These are phyloP conservation scores for Petrea volubilis DNA, from an alignment of 257 asterid genomes.

Conservation along the genomic window DNA sequence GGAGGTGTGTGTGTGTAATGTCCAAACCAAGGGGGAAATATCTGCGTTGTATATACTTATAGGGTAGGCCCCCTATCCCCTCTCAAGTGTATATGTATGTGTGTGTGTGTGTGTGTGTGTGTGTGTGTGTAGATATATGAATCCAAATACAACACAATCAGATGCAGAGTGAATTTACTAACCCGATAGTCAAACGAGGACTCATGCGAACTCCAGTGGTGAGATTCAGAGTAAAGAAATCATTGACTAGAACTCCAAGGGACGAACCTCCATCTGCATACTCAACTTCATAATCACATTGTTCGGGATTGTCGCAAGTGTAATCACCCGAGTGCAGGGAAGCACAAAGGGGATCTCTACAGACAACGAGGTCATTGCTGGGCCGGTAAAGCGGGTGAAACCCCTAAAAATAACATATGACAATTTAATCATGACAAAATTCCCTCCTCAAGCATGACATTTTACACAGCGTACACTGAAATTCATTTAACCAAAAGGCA, in stretches of 20 bases:
- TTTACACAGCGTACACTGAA: too few species aligned
- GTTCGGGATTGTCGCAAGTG: conserved; percentile 72
- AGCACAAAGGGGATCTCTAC: conserved; percentile 89
- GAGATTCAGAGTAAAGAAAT: conserved; percentile 58
- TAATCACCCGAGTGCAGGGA: conserved; percentile 80
- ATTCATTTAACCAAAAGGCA: too few species aligned
- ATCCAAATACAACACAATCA: too few species aligned
- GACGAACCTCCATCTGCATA: conserved; percentile 99
- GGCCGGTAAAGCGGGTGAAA: conserved; percentile 94
- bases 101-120: too few species aligned
- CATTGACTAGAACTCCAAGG: conserved; percentile 89
- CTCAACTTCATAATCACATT: conserved; percentile 96
- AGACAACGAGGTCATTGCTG: conserved; percentile 79
- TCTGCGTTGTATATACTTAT: too few species aligned
- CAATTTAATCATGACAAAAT: not conserved
- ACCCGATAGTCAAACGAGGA: conserved; percentile 90
- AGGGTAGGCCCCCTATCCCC: too few species aligned
- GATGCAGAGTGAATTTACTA: conserved; percentile 16
- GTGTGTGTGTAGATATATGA: too few species aligned
- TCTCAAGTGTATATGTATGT: too few species aligned
- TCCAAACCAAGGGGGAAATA: too few species aligned
- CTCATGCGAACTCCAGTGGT: conserved; percentile 60
- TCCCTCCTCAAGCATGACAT: not conserved
- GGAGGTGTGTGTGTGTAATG: too few species aligned
- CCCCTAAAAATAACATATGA: conserved; percentile 43